Evolutionary conservation across 2,329 filamentous ascomycete genomes (phyloP), one percentile per base, ranked within the genome.

Genomic region (Arachnopeziza araneosa): DNA sequence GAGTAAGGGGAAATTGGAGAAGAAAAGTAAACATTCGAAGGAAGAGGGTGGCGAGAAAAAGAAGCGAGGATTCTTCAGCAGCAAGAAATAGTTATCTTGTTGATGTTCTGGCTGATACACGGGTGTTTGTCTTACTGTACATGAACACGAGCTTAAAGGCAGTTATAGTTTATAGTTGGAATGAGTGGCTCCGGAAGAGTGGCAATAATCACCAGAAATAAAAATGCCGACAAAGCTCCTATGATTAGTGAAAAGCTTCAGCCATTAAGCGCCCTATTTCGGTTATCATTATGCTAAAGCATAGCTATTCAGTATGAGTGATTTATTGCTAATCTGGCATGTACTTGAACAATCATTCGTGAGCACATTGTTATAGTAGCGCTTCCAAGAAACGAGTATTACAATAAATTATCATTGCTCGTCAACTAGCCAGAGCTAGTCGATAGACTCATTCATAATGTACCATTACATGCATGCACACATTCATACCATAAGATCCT

Each of bases 11-110:
- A 85, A 86, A 73, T 67, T 74, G 21, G 74, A 76, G 56, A 76
- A 76, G 64, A 79, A 82, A 64, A 85, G 84, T 74, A 86, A 85
- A 77, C 52, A 65, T 52, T 22, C 21, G 21, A 67, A 65, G 60
- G 60, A 63, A 57, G 64, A 66, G 52, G 63, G 61, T 24, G 60
- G 63, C 67, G 78, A 82, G 67, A 87, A 87, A 75, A 86, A 86
- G 78, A 82, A 78, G 70, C 76, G 82, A 57, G 81, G 82, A 61
- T 81, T 84, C 64, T 74, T 85, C 60, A 79, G 81, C 26, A 78
- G 83, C 67, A 86, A 85, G 75, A 88, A 88, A 58, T 67, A 55
- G 50, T 17, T 24, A 9, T 17, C 10, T 24, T 26, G 21, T 21
- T 52, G 9, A 10, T 21, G 21, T 52, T 10, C 19, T 22, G 50